These are phyloP conservation scores for Phytophthora quininea DNA, from an alignment of 352 stramenopile genomes.

Conservation along the genomic window DNA sequence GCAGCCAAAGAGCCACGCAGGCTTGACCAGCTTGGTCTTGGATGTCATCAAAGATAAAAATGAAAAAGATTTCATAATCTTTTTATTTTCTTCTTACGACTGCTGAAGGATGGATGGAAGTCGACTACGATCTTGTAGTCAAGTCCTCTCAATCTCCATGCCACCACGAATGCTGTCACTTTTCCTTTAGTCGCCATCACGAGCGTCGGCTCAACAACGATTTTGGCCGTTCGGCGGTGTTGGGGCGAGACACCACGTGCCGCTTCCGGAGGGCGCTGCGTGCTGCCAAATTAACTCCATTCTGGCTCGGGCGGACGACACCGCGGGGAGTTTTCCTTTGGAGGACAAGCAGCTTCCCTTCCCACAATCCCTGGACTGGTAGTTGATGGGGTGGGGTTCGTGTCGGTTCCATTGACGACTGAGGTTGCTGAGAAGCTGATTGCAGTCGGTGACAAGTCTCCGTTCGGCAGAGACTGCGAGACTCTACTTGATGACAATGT, in stretches of 20 bases:
- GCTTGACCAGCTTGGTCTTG: neutral
- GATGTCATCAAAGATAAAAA: neutral
- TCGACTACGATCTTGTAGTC: no score
- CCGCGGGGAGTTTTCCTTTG: conserved; percentile 23
- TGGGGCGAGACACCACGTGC: conserved; percentile 3
- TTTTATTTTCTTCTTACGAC: no score
- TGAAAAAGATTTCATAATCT: neutral
- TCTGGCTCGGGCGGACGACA: conserved; percentile 8
- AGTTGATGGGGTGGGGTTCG: neutral
- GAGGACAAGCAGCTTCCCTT: conserved; percentile 8
- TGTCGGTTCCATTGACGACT: neutral
- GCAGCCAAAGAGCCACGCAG: conserved; percentile 4
- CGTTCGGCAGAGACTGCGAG: conserved; percentile 16
- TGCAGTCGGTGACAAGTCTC: conserved; percentile 18
- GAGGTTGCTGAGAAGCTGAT: conserved; percentile 20
- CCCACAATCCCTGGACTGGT: conserved; percentile 8
- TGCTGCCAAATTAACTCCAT: conserved; percentile 16
- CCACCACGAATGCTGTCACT: no score
- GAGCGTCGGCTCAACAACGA: no score
- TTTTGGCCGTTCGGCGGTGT: conserved; percentile 18
- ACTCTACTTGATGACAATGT: conserved; percentile 13
- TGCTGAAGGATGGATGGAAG: no score
- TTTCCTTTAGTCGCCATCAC: no score
- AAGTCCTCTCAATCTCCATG: no score
- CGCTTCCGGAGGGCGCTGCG: neutral